phyloP scores from a whole-genome alignment of 1,139 yeast genomes.

The Pichia terricola region DNA sequence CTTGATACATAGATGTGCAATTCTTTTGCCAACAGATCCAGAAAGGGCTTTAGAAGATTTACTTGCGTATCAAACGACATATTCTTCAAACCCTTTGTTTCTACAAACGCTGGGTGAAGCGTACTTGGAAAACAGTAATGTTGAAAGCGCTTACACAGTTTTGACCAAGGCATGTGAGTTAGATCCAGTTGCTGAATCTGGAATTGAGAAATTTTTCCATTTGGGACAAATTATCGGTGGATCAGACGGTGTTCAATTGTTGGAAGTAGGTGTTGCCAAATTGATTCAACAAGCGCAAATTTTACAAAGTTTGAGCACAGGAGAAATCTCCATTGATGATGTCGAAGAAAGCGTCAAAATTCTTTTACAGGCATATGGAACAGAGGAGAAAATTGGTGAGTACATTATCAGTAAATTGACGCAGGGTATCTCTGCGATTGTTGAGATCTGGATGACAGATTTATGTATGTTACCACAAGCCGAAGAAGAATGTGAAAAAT shows the following conservation, averaged over 20 bases:
- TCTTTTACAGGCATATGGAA: constrained; percentile 26
- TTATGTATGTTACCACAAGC: constrained; percentile 91
- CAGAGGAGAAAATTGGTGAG: constrained; percentile 17
- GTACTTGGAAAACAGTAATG: constrained; percentile 65
- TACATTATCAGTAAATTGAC: constrained; percentile 45
- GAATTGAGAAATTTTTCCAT: constrained; percentile 76
- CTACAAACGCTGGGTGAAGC: constrained; percentile 61
- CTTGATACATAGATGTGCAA: constrained; percentile 25
- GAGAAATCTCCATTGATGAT: constrained; percentile 24
- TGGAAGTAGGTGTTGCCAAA: constrained; percentile 53
- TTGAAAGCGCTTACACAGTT: constrained; percentile 66
- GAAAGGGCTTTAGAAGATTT: constrained; percentile 33
- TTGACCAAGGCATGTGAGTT: constrained; percentile 54
- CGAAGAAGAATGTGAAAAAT: constrained; percentile 65
- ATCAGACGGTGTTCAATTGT: constrained; percentile 54
- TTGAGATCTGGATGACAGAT: constrained; percentile 99
- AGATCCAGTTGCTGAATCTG: constrained; percentile 57
- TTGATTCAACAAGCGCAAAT: constrained; percentile 31
- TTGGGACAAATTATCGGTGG: constrained; percentile 91
- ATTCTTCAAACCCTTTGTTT: constrained; percentile 27
- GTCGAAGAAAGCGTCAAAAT: constrained; percentile 18
- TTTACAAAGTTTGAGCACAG: constrained; percentile 20
- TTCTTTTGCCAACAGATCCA: constrained; percentile 28
- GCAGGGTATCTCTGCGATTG: constrained; percentile 73
- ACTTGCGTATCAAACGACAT: constrained; percentile 25